Base-by-base conservation (phyloP, 352 stramenopile genomes). In the Phytophthora crassamura region DNA sequence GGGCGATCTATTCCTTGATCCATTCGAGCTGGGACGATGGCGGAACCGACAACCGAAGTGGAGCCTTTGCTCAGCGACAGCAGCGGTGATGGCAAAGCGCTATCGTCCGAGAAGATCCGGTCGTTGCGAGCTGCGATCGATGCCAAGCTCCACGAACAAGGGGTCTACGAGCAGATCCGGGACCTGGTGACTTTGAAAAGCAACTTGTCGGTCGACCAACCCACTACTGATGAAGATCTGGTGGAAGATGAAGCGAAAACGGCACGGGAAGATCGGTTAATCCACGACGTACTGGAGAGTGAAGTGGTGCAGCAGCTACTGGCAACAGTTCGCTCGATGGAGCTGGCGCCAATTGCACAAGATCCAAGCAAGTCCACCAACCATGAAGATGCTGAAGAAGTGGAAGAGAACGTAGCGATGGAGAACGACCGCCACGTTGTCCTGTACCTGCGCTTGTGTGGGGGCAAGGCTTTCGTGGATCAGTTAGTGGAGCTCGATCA, bases 241-340 rank as follows among this genome's bases (percentile, higher is more conserved):
- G 35, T 1, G 18, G 36, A 16, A 16, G 48, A 62, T 18, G n/a
- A 54, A 30, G 25, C 22, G 22, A 45, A 34, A 20, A 14, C 33
- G 1, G 32, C 10, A 4, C 20, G 42, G 30, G 60, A 74, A 51
- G 61, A 72, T 1, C 45, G 67, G 7, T 36, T 93, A 8, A 76
- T 94, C 9, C 70, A 67, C 6, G 75, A 90, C 11, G 77, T 94
- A 10, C 56, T 94, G 11, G 74, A 92, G 59, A 93, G 82, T 64
- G 84, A 93, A 22, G 47, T 93, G 7, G 79, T 93, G n/a, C 78
- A 91, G 60, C 82, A 90, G 41, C 55, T 94, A 33, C 69, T 94
- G 9, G 53, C 72, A 11, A 56, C 71, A 5, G 71, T 94, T 46
- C 68, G 70, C 35, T 48, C 68, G n/a, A 78, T 63, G 50, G 64